Evolutionary conservation across 1,139 yeast species (phyloP).

Genomic region (Yamadazyma epiphylla): DNA sequence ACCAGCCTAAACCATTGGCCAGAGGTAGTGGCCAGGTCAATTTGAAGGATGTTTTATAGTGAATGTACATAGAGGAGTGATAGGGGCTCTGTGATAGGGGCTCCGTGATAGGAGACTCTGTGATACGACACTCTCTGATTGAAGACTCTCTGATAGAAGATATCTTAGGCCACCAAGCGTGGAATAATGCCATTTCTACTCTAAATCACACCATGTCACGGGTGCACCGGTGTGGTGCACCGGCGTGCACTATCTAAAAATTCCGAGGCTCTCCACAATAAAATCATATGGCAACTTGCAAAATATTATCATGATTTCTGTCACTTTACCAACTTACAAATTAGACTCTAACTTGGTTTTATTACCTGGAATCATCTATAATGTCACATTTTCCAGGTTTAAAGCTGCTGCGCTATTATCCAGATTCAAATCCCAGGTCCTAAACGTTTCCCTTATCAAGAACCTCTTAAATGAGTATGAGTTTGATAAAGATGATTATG

Average conservation of each 20-base stretch:
- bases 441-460: slow-evolving; percentile 26
- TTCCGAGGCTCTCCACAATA: slow-evolving; percentile 4
- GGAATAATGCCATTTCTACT: no score
- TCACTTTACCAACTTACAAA: slow-evolving; percentile 36
- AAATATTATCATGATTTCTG: slow-evolving; percentile 4
- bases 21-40: slow-evolving; percentile 70
- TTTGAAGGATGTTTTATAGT: slow-evolving; percentile 56
- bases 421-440: slow-evolving; percentile 29
- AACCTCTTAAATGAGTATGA: slow-evolving; percentile 33
- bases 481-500: slow-evolving; percentile 20
- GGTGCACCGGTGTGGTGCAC: no score
- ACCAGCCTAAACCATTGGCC: slow-evolving; percentile 68
- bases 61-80: no score
- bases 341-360: slow-evolving; percentile 47
- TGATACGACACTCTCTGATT: no score
- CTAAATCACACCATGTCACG: no score
- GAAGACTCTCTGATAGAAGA: no score
- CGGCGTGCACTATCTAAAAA: background rate
- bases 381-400: slow-evolving; percentile 47
- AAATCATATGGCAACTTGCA: slow-evolving; percentile 1
- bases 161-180: no score
- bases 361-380: slow-evolving; percentile 59
- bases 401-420: slow-evolving; percentile 48
- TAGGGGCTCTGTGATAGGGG: background rate
- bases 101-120: no score